A percentile compares a stretch with the other conserved stretches of the same genome.
Evolutionary conservation across 2,329 filamentous ascomycete genomes (phyloP).

Genomic region (Teratosphaeria nubilosa): DNA sequence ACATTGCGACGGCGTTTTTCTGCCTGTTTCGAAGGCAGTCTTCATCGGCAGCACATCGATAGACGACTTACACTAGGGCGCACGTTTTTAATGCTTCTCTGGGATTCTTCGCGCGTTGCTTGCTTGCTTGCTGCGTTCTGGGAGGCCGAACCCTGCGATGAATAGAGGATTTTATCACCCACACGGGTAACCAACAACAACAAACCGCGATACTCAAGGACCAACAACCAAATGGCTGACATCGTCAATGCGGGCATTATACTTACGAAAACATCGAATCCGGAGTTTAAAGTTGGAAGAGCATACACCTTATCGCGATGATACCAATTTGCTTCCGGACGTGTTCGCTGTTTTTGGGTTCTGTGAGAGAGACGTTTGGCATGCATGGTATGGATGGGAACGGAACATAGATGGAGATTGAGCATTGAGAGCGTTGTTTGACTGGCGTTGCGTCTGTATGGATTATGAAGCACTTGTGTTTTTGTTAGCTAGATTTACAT

Average conservation of each 20-base stretch:
- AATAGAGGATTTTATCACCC: not conserved
- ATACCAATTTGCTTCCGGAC: not conserved
- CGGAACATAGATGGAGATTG: not conserved
- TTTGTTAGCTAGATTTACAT: not conserved
- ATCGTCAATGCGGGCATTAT: not conserved
- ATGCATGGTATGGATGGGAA: not conserved
- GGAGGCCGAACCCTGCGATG: not conserved
- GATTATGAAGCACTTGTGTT: not conserved
- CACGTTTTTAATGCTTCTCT: not conserved
- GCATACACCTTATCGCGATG: not conserved
- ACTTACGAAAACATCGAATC: not conserved
- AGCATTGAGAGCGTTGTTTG: not conserved
- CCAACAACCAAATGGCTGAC: not conserved
- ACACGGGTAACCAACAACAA: not conserved
- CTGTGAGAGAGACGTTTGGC: not conserved
- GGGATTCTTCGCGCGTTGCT: no score
- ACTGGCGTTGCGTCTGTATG: not conserved
- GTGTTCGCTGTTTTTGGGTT: not conserved
- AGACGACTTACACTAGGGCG: not conserved
- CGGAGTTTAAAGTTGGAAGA: not conserved
- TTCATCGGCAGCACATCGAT: not conserved
- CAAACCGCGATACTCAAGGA: not conserved
- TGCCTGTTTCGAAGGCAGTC: not conserved
- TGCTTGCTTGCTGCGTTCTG: not conserved
- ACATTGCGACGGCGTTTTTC: not conserved